Evolutionary conservation across 2,329 filamentous ascomycete genomes (phyloP).

Genomic region (Tetracladium maxilliforme): DNA sequence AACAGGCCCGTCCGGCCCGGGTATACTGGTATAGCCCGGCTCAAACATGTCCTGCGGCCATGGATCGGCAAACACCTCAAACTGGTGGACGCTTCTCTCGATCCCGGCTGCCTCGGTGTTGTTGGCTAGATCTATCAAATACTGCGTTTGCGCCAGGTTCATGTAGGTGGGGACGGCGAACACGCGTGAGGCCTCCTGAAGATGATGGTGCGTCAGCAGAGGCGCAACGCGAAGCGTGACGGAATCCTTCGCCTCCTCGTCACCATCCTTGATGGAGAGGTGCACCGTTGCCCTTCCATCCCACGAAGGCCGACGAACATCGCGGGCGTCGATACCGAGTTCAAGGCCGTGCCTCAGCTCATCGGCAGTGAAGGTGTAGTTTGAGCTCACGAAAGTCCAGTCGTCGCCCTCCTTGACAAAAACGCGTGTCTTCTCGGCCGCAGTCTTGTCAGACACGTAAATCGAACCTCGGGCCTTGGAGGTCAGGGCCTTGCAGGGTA

Average conservation of each 20-base stretch:
- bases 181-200: conserved; percentile 13
- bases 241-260: conserved; percentile 9
- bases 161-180: no score
- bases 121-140: no score
- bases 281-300: conserved; percentile 6
- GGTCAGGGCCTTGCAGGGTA: no score
- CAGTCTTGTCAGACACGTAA: conserved; percentile 6
- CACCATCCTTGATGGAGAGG: no score
- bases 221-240: conserved; percentile 21
- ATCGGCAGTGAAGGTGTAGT: conserved; percentile 13
- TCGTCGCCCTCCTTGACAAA: conserved; percentile 9
- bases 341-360: conserved; percentile 14
- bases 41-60: conserved; percentile 25
- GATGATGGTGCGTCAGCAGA: conserved; percentile 20
- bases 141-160: no score
- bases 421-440: conserved; percentile 12
- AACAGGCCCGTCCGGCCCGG: conserved; percentile 17
- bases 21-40: conserved; percentile 21
- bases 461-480: no score
- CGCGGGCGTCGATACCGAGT: conserved; percentile 20
- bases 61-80: conserved; percentile 13
- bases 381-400: conserved; percentile 13
- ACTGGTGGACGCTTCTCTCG: conserved; percentile 7
- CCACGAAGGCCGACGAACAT: conserved; percentile 16
- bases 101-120: conserved; percentile 6